These are phyloP conservation scores for Ascochyta rabiei DNA, from an alignment of 2,329 filamentous ascomycete species.

Conservation along the genomic window DNA sequence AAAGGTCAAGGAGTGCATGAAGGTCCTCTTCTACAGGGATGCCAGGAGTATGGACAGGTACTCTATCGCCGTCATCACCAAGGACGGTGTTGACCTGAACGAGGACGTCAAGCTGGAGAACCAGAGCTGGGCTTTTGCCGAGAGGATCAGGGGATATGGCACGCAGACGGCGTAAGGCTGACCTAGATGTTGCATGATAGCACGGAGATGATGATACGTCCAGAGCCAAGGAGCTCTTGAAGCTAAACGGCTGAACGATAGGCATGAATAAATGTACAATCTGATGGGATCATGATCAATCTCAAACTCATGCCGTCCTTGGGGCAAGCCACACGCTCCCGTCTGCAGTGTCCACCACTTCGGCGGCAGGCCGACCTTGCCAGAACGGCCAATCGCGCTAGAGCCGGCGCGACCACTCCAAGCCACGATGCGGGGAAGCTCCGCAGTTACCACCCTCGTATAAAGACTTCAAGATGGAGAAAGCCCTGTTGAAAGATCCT, in stretches of 20 bases:
- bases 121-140: slow-evolving; percentile 98
- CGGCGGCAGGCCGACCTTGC: slow-evolving; percentile 14
- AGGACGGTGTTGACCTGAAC: slow-evolving; percentile 82
- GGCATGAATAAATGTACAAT: slow-evolving; percentile 45
- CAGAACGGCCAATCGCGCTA: slow-evolving; percentile 12
- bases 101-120: slow-evolving; percentile 87
- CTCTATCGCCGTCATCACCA: slow-evolving; percentile 87
- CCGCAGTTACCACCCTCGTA: slow-evolving; percentile 9
- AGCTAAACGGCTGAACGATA: slow-evolving; percentile 34
- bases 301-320: neutral
- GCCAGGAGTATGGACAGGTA: slow-evolving; percentile 90
- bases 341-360: slow-evolving; percentile 6
- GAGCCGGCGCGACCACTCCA: slow-evolving; percentile 7
- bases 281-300: slow-evolving; percentile 25
- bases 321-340: slow-evolving; percentile 9
- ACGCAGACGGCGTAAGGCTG: slow-evolving; percentile 64
- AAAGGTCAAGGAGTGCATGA: slow-evolving; percentile 91
- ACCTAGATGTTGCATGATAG: neutral
- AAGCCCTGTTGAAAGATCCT: neutral
- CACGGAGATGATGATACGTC: slow-evolving; percentile 3
- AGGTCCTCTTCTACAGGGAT: slow-evolving; percentile 97
- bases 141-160: slow-evolving; percentile 92
- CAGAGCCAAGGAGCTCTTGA: slow-evolving; percentile 12
- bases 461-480: slow-evolving; percentile 10
- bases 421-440: slow-evolving; percentile 28